Base-by-base conservation (phyloP, 2,329 filamentous ascomycete genomes). In the Thermothelomyces thermophilus region DNA sequence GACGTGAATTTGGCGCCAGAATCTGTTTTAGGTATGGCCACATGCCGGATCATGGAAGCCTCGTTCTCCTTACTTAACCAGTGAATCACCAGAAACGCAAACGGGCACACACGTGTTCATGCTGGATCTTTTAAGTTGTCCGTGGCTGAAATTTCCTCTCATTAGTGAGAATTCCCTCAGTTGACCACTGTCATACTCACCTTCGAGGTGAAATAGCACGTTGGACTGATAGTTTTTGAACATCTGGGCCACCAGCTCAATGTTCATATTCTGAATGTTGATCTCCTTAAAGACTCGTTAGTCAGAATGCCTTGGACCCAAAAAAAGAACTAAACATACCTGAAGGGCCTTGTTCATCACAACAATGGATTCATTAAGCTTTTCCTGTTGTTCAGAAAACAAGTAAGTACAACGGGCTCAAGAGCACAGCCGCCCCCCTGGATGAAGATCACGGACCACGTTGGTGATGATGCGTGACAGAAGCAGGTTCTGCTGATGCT, bases 151-250 rank as follows among this genome's bases (percentile, higher is more conserved):
- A 9, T 17, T 50, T 49, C 39, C 19, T 16, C 1, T 2, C 17
- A 1, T 13, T 16, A 41, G 5, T 13, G 14, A 41, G 5, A 16
- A 43, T 17, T n/a, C 19, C 5, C 14, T n/a, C 11, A 13, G 8
- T 31, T 16, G n/a, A 8, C 0, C 2, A 16, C 11, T 16, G 5
- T 8, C 5, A 10, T 17, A 45, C 36, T 33, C 74, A 94, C 93
- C 93, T 82, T 97, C 93, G 5, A 98, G 77, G 62, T 98, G 93
- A 67, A 98, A 97, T 5, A 97, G 73, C 13, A 97, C 91, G 62
- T 97, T 98, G 10, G 90, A 95, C 68, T 96, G 90, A 67, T 98
- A 98, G 70, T 97, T 98, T 73, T 97, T 96, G 76, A 97, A 98
- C 93, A 98, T 98, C 66, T 97, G 91, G 1, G 91, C 90, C 5